Evolutionary conservation across 164 flowering plant genomes (phyloP), one percentile per base, ranked within the genome.

Genomic region (Berberis thunbergii): DNA sequence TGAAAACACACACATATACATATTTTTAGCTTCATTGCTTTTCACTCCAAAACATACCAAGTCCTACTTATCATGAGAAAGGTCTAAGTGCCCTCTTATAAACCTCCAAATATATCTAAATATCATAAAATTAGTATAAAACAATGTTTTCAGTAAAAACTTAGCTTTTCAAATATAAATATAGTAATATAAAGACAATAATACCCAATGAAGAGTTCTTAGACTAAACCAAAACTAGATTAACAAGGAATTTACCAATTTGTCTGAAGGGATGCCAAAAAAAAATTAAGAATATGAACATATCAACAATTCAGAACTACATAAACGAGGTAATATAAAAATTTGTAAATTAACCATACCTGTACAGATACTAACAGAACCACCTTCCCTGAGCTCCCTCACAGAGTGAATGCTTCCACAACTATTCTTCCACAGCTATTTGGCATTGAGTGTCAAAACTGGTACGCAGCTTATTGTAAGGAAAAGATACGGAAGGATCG

Each of bases 321-420:
- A 11, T 52, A 3, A 11, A 7, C 3, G 55, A 10, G 55, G 55
- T 52, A 26, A 10, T 52, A 26, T 26, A 7, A 10, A 52, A 7
- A 52, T 52, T 26, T 26, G 26, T 26, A 26, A 52, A 60, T 43
- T 41, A 60, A 71, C 83, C 66, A 60, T 78, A 73, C 80, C 77
- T 77, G 75, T 72, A 73, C 76, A 80, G 62, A 41, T 49, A 63
- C 43, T 54, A 60, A 62, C 53, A 44, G 49, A 58, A 41, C 41
- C 44, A 49, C 59, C 48, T 45, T 26, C 26, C 26, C 26, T 26
- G 26, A 26, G 26, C n/a, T 46, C 43, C 60, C 55, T 73, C 70
- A 76, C 41, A 72, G 54, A 55, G 69, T 50, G 60, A 71, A 77
- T 3, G 79, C 72, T 60, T 77, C 76, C 63, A 66, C 62, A 71